A percentile compares a stretch with the other conserved stretches of the same genome.
Conservation (phyloP, 2,329 filamentous ascomycete genomes). For the Eutypa lata region DNA sequence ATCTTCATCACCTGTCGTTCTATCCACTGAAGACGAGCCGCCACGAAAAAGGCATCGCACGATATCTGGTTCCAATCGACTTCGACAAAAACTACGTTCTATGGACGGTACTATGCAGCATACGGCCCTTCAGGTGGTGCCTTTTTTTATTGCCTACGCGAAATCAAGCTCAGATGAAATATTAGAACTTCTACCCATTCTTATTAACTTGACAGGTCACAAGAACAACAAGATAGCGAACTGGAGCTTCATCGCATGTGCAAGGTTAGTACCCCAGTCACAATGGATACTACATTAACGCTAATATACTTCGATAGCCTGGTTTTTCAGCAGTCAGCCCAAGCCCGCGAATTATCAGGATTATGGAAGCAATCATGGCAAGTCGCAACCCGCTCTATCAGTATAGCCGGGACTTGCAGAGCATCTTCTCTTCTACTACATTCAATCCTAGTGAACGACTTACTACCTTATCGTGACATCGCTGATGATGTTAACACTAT, state of each 20-base stretch:
- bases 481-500: conserved; percentile 70
- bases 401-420: conserved; percentile 68
- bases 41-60: conserved; percentile 51
- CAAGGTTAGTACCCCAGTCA: conserved; percentile 56
- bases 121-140: conserved; percentile 54
- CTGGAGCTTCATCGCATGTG: conserved; percentile 82
- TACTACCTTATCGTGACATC: conserved; percentile 67
- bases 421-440: conserved; percentile 73
- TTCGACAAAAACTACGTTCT: conserved; percentile 47
- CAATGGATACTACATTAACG: not conserved
- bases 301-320: conserved; percentile 35
- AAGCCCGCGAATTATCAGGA: conserved; percentile 35
- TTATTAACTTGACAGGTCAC: conserved; percentile 61
- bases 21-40: conserved; percentile 35
- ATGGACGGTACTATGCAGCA: conserved; percentile 41
- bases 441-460: conserved; percentile 59
- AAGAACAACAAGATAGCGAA: conserved; percentile 65
- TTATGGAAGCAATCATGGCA: conserved; percentile 77
- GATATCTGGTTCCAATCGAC: conserved; percentile 39
- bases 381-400: conserved; percentile 66
- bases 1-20: conserved; percentile 17
- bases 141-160: conserved; percentile 51
- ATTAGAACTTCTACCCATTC: conserved; percentile 51
- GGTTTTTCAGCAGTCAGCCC: conserved; percentile 39
- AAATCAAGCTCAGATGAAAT: conserved; percentile 50